Percentiles rank a stretch among this genome's conserved stretches.
These are phyloP conservation scores for Mycena capillaripes DNA, from an alignment of 768 basidiomycete species.

Conservation along the genomic window DNA sequence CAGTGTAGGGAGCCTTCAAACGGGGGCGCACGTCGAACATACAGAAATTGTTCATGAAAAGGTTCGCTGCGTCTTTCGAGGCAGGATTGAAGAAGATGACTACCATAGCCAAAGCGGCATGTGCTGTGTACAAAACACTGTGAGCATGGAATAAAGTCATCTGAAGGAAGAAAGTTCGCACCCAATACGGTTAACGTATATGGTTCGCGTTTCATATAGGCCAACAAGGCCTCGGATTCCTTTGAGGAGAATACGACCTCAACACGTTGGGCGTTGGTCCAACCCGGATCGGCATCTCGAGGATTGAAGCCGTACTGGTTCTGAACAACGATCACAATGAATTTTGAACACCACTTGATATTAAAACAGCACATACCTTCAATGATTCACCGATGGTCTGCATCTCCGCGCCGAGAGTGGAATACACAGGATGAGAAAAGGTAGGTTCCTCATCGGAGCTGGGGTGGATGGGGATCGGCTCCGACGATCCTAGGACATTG, in stretches of 20 bases:
- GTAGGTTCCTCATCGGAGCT: too few relatives aligned
- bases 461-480: too few relatives aligned
- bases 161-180: neutral
- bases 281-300: too few relatives aligned
- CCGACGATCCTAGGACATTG: conserved; percentile 16
- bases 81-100: conserved; percentile 39
- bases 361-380: too few relatives aligned
- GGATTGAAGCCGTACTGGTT: too few relatives aligned
- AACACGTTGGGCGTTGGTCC: neutral
- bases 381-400: too few relatives aligned
- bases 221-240: conserved; percentile 30
- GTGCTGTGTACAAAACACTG: conserved; percentile 30
- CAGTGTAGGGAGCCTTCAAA: conserved; percentile 34
- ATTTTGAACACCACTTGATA: too few relatives aligned
- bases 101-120: conserved; percentile 36
- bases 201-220: conserved; percentile 22
- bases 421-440: too few relatives aligned
- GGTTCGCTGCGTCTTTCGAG: neutral
- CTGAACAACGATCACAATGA: too few relatives aligned
- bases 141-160: neutral
- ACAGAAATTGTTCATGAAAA: conserved; percentile 33
- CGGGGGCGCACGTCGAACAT: conserved; percentile 39
- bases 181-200: conserved; percentile 38
- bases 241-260: conserved; percentile 26
- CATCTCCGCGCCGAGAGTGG: too few relatives aligned